phyloP scores from a whole-genome alignment of 2,329 filamentous ascomycete species.

The Atkinsonella texensis region DNA sequence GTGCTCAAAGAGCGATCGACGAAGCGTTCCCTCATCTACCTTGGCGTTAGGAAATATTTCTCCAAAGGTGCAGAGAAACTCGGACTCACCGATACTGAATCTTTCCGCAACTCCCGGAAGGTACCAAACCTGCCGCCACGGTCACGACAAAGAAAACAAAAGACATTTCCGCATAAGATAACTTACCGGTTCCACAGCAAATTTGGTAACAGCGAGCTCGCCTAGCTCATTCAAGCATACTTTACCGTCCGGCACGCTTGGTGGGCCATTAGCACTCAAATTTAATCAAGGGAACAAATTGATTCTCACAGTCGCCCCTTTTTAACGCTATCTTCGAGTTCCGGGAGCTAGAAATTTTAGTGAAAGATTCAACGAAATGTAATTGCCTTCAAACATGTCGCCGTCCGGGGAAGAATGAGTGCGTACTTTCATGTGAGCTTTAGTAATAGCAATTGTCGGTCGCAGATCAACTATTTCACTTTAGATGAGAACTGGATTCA shows the following conservation, averaged over 20 bases:
- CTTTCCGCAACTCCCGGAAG: slow-evolving; percentile 78
- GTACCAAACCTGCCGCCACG: slow-evolving; percentile 51
- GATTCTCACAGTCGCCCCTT: slow-evolving; percentile 54
- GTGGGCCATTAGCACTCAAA: not conserved
- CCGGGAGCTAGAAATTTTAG: slow-evolving; percentile 48
- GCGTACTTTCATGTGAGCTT: slow-evolving; percentile 72
- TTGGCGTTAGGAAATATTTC: slow-evolving; percentile 14
- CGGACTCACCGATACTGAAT: slow-evolving; percentile 65
- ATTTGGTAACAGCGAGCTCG: slow-evolving; percentile 88
- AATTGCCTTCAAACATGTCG: not conserved
- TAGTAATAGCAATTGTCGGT: slow-evolving; percentile 84
- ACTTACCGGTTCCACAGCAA: slow-evolving; percentile 84
- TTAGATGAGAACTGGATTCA: slow-evolving; percentile 6
- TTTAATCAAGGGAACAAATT: not conserved
- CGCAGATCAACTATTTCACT: slow-evolving; percentile 56
- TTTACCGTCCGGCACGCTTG: slow-evolving; percentile 62
- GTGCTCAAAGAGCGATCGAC: slow-evolving; percentile 83
- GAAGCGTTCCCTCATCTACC: slow-evolving; percentile 69
- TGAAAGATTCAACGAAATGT: not conserved
- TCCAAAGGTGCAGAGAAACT: not conserved
- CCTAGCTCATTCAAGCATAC: slow-evolving; percentile 78
- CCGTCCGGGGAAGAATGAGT: slow-evolving; percentile 1
- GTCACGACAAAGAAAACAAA: not conserved
- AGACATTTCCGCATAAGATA: not conserved
- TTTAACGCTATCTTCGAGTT: slow-evolving; percentile 79